Evolutionary conservation across 345 rosid species (phyloP).

Genomic region (Ailanthus altissimus): DNA sequence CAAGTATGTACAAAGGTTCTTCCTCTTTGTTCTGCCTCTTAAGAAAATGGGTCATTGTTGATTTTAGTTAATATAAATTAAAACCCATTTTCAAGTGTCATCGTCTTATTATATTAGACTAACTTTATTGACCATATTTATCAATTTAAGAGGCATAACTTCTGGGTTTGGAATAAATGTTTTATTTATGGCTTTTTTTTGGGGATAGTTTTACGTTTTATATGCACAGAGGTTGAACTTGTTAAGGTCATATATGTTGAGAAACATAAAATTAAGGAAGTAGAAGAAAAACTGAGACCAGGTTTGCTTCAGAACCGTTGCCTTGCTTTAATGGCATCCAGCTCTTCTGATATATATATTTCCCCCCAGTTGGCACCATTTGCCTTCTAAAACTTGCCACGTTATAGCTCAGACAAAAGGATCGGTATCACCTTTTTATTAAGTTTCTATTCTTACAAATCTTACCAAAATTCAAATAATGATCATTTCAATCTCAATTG

Average conservation of each 20-base stretch:
- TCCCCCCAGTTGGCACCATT: slow-evolving; percentile 45
- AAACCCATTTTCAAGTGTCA: neutral
- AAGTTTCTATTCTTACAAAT: neutral
- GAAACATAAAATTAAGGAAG: neutral
- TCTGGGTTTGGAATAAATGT: neutral
- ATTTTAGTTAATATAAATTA: neutral
- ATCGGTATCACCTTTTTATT: slow-evolving; percentile 33
- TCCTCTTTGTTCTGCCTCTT: neutral
- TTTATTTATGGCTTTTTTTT: neutral
- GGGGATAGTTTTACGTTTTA: neutral
- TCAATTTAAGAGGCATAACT: neutral
- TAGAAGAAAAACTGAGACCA: neutral
- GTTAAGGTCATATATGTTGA: neutral
- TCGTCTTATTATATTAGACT: neutral
- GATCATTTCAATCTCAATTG: neutral
- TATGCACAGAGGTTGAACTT: neutral
- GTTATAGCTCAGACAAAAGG: slow-evolving; percentile 33
- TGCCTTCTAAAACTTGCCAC: slow-evolving; percentile 48
- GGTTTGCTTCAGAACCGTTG: neutral
- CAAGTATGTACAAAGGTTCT: neutral
- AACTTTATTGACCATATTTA: neutral
- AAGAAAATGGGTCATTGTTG: neutral
- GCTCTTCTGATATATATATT: slow-evolving; percentile 40
- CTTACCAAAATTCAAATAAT: neutral
- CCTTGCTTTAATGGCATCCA: slow-evolving; percentile 46